Conservation (phyloP, 116 monocot genomes). For the Iris pallida region DNA sequence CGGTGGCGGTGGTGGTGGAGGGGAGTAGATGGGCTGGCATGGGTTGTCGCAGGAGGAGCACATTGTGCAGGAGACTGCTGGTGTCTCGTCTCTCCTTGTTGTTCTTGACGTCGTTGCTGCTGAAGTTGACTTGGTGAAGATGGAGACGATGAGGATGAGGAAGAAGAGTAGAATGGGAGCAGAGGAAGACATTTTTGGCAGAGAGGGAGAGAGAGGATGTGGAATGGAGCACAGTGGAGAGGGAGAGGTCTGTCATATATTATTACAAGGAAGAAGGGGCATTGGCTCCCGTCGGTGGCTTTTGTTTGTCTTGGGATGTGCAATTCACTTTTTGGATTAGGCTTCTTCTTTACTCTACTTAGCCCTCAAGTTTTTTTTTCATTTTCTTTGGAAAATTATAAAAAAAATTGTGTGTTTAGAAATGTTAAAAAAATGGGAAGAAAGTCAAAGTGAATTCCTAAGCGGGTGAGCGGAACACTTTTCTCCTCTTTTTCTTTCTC, state of each 20-base stretch:
- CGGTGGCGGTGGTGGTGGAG: constrained; percentile 9
- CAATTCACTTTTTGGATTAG: no score
- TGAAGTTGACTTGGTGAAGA: background rate
- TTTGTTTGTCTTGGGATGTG: background rate
- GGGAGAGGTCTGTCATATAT: background rate
- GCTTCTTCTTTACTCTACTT: no score
- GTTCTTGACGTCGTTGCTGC: background rate
- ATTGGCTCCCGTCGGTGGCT: background rate
- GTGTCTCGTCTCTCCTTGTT: background rate
- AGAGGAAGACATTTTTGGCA: background rate
- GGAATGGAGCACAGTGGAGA: background rate
- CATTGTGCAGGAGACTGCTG: constrained; percentile 21
- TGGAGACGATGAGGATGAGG: background rate
- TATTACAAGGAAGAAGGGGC: background rate
- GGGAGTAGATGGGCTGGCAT: constrained; percentile 21
- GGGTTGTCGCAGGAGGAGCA: constrained; percentile 63
- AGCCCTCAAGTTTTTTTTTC: no score
- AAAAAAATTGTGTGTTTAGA: no score
- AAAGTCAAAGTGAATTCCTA: no score
- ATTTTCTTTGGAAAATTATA: no score
- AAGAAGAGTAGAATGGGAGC: background rate
- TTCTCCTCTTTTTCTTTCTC: no score
- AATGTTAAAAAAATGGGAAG: no score
- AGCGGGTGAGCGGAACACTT: no score
- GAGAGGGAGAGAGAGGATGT: background rate